Percentiles rank a stretch among this genome's conserved stretches.
phyloP scores from a whole-genome alignment of 2,329 filamentous ascomycete genomes.

The Nemania bipapillata region DNA sequence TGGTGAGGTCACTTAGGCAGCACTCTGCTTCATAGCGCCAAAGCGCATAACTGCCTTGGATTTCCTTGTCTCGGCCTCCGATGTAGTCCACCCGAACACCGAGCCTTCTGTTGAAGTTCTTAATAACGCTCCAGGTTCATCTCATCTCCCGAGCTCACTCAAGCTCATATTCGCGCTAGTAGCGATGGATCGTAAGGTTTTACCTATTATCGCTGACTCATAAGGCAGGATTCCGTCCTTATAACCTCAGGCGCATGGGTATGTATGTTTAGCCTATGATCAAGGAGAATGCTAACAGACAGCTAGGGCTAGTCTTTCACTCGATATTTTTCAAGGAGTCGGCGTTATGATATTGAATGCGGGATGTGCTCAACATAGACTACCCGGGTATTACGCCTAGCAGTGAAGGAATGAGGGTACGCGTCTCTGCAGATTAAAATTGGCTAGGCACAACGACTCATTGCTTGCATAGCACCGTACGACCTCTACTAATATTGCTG shows the following conservation, averaged over 20 bases:
- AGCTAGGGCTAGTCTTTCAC: slow-evolving; percentile 42
- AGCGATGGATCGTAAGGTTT: background rate
- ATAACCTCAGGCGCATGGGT: slow-evolving; percentile 1
- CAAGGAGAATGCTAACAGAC: slow-evolving; percentile 3
- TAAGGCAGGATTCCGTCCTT: background rate
- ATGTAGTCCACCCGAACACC: slow-evolving; percentile 29
- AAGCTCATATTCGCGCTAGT: slow-evolving; percentile 41
- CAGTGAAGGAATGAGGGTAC: slow-evolving; percentile 46
- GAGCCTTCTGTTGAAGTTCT: slow-evolving; percentile 48
- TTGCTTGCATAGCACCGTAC: slow-evolving; percentile 47
- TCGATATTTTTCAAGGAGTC: slow-evolving; percentile 47
- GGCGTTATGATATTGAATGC: slow-evolving; percentile 51
- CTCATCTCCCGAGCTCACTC: slow-evolving; percentile 36
- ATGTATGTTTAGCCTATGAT: no score
- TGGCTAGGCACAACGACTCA: slow-evolving; percentile 14
- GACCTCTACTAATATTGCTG: slow-evolving; percentile 50
- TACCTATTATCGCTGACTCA: background rate
- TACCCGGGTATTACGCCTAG: slow-evolving; percentile 49
- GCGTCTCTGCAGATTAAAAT: slow-evolving; percentile 20
- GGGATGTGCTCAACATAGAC: slow-evolving; percentile 49
- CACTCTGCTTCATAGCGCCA: slow-evolving; percentile 36
- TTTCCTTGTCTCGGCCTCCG: slow-evolving; percentile 38
- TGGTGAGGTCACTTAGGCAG: slow-evolving; percentile 15
- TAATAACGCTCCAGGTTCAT: slow-evolving; percentile 40
- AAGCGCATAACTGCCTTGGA: slow-evolving; percentile 47